Percentiles rank a stretch among this genome's conserved stretches.
Conservation (phyloP, 1,284 basidiomycete genomes). For the Cronartium quercuum region DNA sequence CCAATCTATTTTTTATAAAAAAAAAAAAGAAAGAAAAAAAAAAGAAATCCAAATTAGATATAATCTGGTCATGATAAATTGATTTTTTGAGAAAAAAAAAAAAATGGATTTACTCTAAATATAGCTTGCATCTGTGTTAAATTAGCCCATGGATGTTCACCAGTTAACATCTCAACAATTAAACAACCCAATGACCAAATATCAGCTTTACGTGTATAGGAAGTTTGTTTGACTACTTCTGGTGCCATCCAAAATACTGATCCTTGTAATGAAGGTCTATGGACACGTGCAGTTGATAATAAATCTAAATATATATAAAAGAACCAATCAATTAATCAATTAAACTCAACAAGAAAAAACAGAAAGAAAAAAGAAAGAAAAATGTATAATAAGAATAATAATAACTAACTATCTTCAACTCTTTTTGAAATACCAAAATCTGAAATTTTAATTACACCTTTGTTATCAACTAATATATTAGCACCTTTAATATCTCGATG, state of each 20-base stretch:
- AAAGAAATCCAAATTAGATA: too few relatives aligned
- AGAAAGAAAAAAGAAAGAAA: neutral
- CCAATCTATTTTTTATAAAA: constrained; percentile 63
- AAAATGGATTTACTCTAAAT: constrained; percentile 67
- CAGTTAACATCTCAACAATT: constrained; percentile 97
- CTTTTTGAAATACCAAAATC: constrained; percentile 99
- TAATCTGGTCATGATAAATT: neutral
- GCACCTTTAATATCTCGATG: constrained; percentile 98
- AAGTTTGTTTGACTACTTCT: constrained; percentile 93
- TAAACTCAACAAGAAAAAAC: neutral
- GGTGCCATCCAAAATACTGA: constrained; percentile 99
- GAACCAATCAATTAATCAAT: neutral
- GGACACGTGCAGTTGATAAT: constrained; percentile 66
- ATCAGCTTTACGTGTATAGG: constrained; percentile 89
- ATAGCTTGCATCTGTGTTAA: constrained; percentile 99
- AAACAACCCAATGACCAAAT: constrained; percentile 98
- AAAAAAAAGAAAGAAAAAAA: neutral
- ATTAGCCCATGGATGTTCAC: constrained; percentile 93
- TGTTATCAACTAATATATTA: constrained; percentile 97
- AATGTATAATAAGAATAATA: too few relatives aligned
- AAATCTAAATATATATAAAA: constrained; percentile 59
- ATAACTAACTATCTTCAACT: constrained; percentile 77
- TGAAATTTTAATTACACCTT: constrained; percentile 95
- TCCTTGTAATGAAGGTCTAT: constrained; percentile 86
- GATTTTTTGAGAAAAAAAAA: too few relatives aligned